Base-by-base conservation (phyloP, 805 yeast genomes). In the Pichia exigua region DNA sequence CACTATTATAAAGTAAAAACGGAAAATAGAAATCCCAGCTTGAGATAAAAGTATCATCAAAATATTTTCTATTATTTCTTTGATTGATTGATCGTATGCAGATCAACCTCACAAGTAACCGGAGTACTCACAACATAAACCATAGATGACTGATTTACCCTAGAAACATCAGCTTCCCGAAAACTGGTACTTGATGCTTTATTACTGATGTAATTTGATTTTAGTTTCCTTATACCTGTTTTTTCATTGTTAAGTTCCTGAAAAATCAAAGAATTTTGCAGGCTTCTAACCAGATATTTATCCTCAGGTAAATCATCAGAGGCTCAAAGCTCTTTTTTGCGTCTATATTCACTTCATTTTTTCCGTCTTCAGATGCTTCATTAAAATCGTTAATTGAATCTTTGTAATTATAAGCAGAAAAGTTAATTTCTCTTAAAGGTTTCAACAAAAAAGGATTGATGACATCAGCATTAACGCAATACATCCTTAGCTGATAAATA, bases 121-220 rank as follows among this genome's bases (percentile, higher is more conserved):
- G 49, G 38, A 30, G n/a, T 22, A 5, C 42, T 38, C 2, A 42
- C 45, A 22, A 45, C 24, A 40, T 39, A 47, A 18, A 50, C 50
- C 7, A 46, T 30, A 13, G 50, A 50, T 17, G 50, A 42, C 20
- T 45, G 44, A 20, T n/a, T 17, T 7, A 28, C 3, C 12, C n/a
- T 26, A 2, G 28, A 17, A 26, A 12, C 35, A 8, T 42, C 26
- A 18, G 18, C 44, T 24, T 38, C 44, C 3, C 39, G 20, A 4
- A 12, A 8, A 27, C 49, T 30, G 8, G 20, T 28, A 15, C 11
- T 7, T 12, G 48, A 32, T 17, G 10, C 15, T 13, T 32, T 11
- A 35, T 11, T n/a, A 17, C 4, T 4, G 10, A 11, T 35, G 1
- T n/a, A 32, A n/a, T 26, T 32, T 11, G 50, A 46, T 17, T 45